Conservation (phyloP, 768 basidiomycete genomes). For the Tephrocybe sp. region DNA sequence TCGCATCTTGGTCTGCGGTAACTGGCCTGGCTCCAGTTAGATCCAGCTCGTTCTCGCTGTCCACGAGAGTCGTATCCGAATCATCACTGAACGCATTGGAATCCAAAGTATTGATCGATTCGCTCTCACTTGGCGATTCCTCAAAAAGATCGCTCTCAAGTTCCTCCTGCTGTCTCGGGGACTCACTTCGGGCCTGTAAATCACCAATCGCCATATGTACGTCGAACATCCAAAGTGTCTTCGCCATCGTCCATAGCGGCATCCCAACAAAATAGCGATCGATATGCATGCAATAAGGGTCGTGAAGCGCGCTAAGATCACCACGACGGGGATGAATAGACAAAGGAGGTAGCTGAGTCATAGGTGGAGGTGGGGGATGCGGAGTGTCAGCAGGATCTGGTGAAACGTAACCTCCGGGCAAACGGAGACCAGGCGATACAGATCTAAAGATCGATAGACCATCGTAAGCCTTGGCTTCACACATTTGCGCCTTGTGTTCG, state of each 20-base stretch:
- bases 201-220: slow-evolving; percentile 36
- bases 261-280: slow-evolving; percentile 58
- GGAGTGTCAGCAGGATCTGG: slow-evolving; percentile 19
- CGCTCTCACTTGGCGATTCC: slow-evolving; percentile 30
- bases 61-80: slow-evolving; percentile 58
- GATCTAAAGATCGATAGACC: slow-evolving; percentile 22
- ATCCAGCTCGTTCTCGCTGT: slow-evolving; percentile 31
- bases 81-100: slow-evolving; percentile 42
- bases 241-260: slow-evolving; percentile 64
- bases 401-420: slow-evolving; percentile 3
- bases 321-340: slow-evolving; percentile 61
- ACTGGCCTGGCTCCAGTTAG: background rate
- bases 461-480: slow-evolving; percentile 24
- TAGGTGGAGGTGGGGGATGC: slow-evolving; percentile 7
- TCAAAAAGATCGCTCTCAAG: slow-evolving; percentile 17
- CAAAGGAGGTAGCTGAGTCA: slow-evolving; percentile 29
- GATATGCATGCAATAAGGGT: slow-evolving; percentile 52
- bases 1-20: background rate
- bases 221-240: slow-evolving; percentile 63
- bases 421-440: slow-evolving; percentile 14
- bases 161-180: slow-evolving; percentile 16
- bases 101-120: slow-evolving; percentile 29
- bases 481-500: slow-evolving; percentile 28
- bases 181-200: too few species aligned
- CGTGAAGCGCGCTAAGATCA: slow-evolving; percentile 55